Base-by-base conservation (phyloP, 495 filamentous ascomycete genomes). In the Trichoderma asperelloides region DNA sequence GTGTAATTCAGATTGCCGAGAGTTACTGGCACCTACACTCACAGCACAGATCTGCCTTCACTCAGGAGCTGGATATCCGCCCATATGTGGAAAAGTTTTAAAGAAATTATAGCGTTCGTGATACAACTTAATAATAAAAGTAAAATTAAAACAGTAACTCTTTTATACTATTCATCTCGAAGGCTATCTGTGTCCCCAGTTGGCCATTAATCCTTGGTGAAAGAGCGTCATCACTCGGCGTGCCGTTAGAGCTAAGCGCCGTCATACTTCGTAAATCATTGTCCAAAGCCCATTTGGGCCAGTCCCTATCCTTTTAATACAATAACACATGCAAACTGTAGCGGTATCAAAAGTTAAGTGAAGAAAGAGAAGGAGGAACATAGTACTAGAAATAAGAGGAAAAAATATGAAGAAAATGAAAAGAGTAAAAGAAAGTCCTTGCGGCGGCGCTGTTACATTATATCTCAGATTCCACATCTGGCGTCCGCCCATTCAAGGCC, bases 11-110 rank as follows among this genome's bases (percentile, higher is more conserved):
- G 90, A 97, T 97, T 81, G 93, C 93, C 66, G 92, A 96, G 47
- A 80, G 71, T 62, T 96, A 97, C 73, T 96, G 92, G 93, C 79
- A 90, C 77, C 73, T 97, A 68, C 93, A 97, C 76, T 90, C 89
- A 3, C 93, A 97, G 78, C 91, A 89, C 23, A 82, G 86, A 66
- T 89, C 89, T 16, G 85, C 85, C 6, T 96, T 93, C 72, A 93
- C 92, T 1, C 90, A 89, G 72, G 91, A 97, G 81, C 72, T 97
- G 69, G 93, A 96, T 80, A 75, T 96, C 65, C 79, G 92, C 68
- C 91, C 91, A 3, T 89, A 85, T 75, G 81, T 91, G 47, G 92
- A 95, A 83, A 93, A 92, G 75, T 96, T 78, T 55, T 81, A 63
- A 73, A 45, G 12, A 18, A 30, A n/a, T 3, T 51, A 51, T 23